Evolutionary conservation across 768 basidiomycete genomes (phyloP).

Genomic region (Porphyrellus cyaneotinctus): DNA sequence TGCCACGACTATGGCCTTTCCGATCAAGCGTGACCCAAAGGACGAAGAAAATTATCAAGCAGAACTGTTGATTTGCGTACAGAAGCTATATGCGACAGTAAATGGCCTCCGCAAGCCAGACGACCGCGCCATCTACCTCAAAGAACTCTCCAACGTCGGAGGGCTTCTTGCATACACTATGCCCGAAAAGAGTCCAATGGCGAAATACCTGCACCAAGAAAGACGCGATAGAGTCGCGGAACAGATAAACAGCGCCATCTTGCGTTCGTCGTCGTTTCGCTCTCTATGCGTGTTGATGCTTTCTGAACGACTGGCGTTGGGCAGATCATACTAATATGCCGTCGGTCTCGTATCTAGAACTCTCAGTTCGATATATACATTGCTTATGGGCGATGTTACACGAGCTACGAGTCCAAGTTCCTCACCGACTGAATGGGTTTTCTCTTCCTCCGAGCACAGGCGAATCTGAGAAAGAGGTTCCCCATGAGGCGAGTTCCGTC

Average conservation of each 20-base stretch:
- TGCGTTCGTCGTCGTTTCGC: slow-evolving; percentile 57
- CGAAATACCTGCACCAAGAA: slow-evolving; percentile 70
- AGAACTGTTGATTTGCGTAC: slow-evolving; percentile 51
- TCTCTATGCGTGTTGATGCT: neutral
- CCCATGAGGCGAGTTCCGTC: slow-evolving; percentile 34
- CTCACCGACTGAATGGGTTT: slow-evolving; percentile 42
- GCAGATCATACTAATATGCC: slow-evolving; percentile 51
- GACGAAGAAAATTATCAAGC: slow-evolving; percentile 41
- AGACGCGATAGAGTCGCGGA: slow-evolving; percentile 81
- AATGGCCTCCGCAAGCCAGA: slow-evolving; percentile 49
- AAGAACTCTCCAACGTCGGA: slow-evolving; percentile 70
- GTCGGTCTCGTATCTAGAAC: slow-evolving; percentile 58
- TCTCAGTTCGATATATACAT: slow-evolving; percentile 62
- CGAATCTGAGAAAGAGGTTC: slow-evolving; percentile 32
- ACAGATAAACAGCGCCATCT: slow-evolving; percentile 82
- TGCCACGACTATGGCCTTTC: slow-evolving; percentile 2
- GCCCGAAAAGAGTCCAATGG: slow-evolving; percentile 72
- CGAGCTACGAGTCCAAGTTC: slow-evolving; percentile 44
- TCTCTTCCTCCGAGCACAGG: slow-evolving; percentile 37
- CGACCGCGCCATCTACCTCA: slow-evolving; percentile 58
- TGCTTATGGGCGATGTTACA: slow-evolving; percentile 56
- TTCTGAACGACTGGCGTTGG: slow-evolving; percentile 3
- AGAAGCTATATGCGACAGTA: slow-evolving; percentile 64
- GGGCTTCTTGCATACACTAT: slow-evolving; percentile 80
- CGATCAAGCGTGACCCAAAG: slow-evolving; percentile 18